Percentiles rank a stretch among this genome's conserved stretches.
phyloP scores from a whole-genome alignment of 202 grass and related monocot species.

The Hordeum pubiflorum region DNA sequence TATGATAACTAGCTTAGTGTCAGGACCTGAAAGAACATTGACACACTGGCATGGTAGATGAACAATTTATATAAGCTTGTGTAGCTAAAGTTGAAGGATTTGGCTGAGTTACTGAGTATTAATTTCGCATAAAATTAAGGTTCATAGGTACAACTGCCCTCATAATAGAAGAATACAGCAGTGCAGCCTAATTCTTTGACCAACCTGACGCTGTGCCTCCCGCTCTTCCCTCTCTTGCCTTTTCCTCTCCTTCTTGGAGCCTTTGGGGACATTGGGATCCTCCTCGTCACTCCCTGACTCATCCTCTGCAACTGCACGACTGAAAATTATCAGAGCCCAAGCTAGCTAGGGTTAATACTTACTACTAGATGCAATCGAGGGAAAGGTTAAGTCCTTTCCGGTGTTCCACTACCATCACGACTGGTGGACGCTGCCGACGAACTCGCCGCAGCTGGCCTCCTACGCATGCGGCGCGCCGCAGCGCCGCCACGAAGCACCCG shows the following conservation, averaged over 20 bases:
- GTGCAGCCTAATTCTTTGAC: neutral
- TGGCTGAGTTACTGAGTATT: neutral
- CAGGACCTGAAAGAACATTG: neutral
- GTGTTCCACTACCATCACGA: conserved; percentile 25
- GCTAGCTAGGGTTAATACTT: neutral
- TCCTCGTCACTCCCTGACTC: conserved; percentile 51
- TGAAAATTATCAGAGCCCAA: neutral
- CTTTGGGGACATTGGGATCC: conserved; percentile 45
- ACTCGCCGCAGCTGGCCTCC: conserved; percentile 45
- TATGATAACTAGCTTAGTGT: neutral
- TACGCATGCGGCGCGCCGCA: conserved; percentile 64
- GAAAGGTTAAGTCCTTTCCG: neutral
- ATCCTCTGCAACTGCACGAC: conserved; percentile 27
- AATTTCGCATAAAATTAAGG: neutral
- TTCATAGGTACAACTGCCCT: neutral
- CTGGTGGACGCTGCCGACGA: conserved; percentile 60
- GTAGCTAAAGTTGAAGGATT: neutral
- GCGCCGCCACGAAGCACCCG: conserved; percentile 46
- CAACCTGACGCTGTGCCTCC: conserved; percentile 64
- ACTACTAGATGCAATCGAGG: neutral
- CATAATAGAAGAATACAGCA: neutral
- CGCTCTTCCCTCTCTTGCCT: conserved; percentile 71
- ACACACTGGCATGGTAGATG: neutral
- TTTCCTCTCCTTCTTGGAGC: conserved; percentile 86
- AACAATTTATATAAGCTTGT: neutral